Evolutionary conservation across 2,329 filamentous ascomycete genomes (phyloP).

Genomic region (Sporothrix schenckii): DNA sequence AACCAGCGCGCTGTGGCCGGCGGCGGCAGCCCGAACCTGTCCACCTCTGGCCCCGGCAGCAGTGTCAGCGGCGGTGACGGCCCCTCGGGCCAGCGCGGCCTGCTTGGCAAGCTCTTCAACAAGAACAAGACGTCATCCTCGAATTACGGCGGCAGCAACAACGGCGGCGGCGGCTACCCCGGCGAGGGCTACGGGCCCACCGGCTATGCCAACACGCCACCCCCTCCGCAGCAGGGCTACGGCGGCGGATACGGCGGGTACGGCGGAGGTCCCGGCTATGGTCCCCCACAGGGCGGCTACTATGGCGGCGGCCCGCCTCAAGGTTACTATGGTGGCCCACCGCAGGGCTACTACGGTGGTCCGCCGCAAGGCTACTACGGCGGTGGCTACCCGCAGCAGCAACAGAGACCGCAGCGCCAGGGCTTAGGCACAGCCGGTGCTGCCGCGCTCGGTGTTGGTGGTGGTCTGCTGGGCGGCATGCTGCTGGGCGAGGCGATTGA

Average conservation of each 20-base stretch:
- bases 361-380: constrained; percentile 40
- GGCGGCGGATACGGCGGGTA: constrained; percentile 44
- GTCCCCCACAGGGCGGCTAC: constrained; percentile 42
- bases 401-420: constrained; percentile 46
- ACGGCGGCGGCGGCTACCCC: constrained; percentile 37
- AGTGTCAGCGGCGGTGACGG: constrained; percentile 42
- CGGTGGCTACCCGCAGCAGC: constrained; percentile 38
- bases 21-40: constrained; percentile 38
- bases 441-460: constrained; percentile 76
- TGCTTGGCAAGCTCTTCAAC: constrained; percentile 58
- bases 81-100: constrained; percentile 48
- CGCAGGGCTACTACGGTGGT: constrained; percentile 43
- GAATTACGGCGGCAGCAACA: neutral
- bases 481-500: constrained; percentile 70
- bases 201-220: constrained; percentile 43
- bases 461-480: constrained; percentile 77
- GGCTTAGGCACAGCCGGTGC: constrained; percentile 71
- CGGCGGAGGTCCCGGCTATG: constrained; percentile 33
- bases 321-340: constrained; percentile 37
- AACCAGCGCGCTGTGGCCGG: constrained; percentile 56
- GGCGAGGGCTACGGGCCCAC: constrained; percentile 38
- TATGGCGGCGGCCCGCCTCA: constrained; percentile 30
- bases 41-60: constrained; percentile 29
- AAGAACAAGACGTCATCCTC: constrained; percentile 35
- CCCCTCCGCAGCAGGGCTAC: constrained; percentile 42